phyloP scores from a whole-genome alignment of 2,329 filamentous ascomycete genomes.

The Aspergillus ruber region DNA sequence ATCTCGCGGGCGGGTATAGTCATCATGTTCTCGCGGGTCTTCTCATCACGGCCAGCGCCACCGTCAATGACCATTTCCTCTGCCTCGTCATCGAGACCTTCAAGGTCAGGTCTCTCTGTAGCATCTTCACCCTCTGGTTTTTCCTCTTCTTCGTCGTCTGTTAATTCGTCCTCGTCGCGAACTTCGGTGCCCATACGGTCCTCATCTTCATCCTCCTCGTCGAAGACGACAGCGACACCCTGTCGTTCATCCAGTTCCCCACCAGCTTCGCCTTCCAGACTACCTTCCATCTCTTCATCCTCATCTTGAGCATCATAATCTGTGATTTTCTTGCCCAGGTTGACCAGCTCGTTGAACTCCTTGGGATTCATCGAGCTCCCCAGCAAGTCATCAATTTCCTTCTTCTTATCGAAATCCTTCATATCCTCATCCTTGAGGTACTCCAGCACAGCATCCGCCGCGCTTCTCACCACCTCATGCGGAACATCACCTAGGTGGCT shows the following conservation, averaged over 20 bases:
- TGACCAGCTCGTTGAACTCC: slow-evolving; percentile 94
- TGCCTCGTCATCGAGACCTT: slow-evolving; percentile 36
- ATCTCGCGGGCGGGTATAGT: slow-evolving; percentile 80
- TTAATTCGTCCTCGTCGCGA: slow-evolving; percentile 69
- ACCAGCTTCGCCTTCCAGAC: slow-evolving; percentile 57
- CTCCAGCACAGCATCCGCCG: slow-evolving; percentile 85
- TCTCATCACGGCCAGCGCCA: slow-evolving; percentile 41
- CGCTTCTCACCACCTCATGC: slow-evolving; percentile 84
- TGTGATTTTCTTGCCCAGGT: slow-evolving; percentile 96
- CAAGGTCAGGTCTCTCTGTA: slow-evolving; percentile 35
- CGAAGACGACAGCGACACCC: slow-evolving; percentile 95
- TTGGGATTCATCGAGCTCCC: slow-evolving; percentile 77
- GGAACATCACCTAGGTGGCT: slow-evolving; percentile 86
- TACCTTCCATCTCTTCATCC: slow-evolving; percentile 76
- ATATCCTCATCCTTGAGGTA: slow-evolving; percentile 89
- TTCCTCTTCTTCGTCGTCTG: slow-evolving; percentile 66
- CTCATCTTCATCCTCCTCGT: slow-evolving; percentile 83
- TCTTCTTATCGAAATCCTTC: slow-evolving; percentile 98
- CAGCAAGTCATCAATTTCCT: slow-evolving; percentile 88
- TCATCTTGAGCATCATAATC: slow-evolving; percentile 97
- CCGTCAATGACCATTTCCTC: slow-evolving; percentile 83
- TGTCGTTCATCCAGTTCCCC: slow-evolving; percentile 86
- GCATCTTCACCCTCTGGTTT: slow-evolving; percentile 46
- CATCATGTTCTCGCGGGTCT: slow-evolving; percentile 41
- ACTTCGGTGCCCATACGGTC: slow-evolving; percentile 76